Percentiles rank a stretch among this genome's conserved stretches.
Evolutionary conservation across 305 asterid genomes (phyloP).

Genomic region (Galium porrigens): DNA sequence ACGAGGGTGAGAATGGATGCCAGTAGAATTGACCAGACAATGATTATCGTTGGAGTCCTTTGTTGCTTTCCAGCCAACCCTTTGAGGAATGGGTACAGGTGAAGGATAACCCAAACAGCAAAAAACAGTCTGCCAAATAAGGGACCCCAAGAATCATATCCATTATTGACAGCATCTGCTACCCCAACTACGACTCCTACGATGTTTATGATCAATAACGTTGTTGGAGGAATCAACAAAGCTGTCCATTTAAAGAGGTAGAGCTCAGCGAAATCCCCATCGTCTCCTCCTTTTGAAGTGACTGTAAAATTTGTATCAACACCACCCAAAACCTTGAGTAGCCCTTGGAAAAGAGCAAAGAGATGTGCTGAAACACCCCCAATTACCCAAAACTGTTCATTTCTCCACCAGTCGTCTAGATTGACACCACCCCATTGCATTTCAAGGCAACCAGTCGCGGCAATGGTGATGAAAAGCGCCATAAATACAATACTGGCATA

Average conservation of each 20-base stretch:
- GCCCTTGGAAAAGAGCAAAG: conserved; percentile 82
- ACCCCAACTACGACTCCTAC: conserved; percentile 58
- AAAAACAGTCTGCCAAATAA: conserved; percentile 59
- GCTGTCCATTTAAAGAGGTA: conserved; percentile 80
- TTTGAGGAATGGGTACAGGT: conserved; percentile 79
- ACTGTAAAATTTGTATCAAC: conserved; percentile 73
- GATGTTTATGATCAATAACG: conserved; percentile 50
- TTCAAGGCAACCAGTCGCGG: conserved; percentile 68
- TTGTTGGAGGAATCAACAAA: conserved; percentile 55
- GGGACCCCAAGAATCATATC: conserved; percentile 87
- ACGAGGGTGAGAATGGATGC: conserved; percentile 58
- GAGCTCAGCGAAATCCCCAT: conserved; percentile 60
- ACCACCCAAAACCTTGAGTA: conserved; percentile 77
- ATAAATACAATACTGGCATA: conserved; percentile 61
- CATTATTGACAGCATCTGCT: conserved; percentile 68
- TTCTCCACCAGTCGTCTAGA: conserved; percentile 89
- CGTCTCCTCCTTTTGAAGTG: conserved; percentile 83
- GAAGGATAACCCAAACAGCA: conserved; percentile 76
- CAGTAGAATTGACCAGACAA: conserved; percentile 68
- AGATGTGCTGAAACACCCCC: conserved; percentile 77
- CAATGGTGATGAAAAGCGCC: conserved; percentile 62
- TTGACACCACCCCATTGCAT: conserved; percentile 90
- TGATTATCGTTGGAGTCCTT: conserved; percentile 56
- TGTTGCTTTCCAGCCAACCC: conserved; percentile 68
- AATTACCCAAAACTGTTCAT: conserved; percentile 91